Evolutionary conservation across 78 protist genomes (phyloP), one percentile per base, ranked within the genome.

Genomic region (Dictyostelium brefeldianum): DNA sequence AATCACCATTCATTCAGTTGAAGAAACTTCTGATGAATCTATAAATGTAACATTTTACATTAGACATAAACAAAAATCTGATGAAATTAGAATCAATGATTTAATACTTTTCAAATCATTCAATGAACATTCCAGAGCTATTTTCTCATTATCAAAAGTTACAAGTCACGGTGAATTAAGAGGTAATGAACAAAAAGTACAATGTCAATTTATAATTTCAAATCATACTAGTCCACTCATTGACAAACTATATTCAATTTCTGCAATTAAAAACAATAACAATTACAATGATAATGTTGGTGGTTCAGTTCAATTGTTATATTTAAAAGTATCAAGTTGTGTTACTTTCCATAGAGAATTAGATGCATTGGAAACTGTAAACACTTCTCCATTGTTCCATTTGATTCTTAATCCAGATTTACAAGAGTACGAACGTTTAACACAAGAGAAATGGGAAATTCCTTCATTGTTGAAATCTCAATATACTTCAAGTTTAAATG

Each of bases 311-410:
- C 78, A 8, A 43, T 41, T 71, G 4, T 43, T 17, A 3, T 20
- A 36, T 46, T 25, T 43, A 4, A 71, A 36, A 14, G 70, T 83
- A 18, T 48, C 41, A n/a, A 83, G 73, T 78, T 71, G 71, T 83
- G 43, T 41, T 14, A 83, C 90, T 5, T 83, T 83, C 25, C 59
- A 83, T 27, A 48, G 90, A 31, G 90, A 83, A 70, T 41, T 53
- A 36, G 31, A 43, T 83, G 90, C 90, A 18, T 25, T 83, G 31
- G 25, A 51, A 29, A 29, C 18, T 1, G 31, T 83, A 5, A 41
- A 8, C 0, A 15, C 8, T 20, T n/a, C 29, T 67, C 20, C 31
- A 54, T 46, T 83, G 69, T 59, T 62, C 7, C 56, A 27, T 5
- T 62, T 71, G 3, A 50, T 83, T n/a, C 50, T 83, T 29, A 18